Percentiles rank a stretch among this genome's conserved stretches.
These are phyloP conservation scores for Cladosporium austrohemisphaericum DNA, from an alignment of 2,329 filamentous ascomycete species.

Conservation along the genomic window DNA sequence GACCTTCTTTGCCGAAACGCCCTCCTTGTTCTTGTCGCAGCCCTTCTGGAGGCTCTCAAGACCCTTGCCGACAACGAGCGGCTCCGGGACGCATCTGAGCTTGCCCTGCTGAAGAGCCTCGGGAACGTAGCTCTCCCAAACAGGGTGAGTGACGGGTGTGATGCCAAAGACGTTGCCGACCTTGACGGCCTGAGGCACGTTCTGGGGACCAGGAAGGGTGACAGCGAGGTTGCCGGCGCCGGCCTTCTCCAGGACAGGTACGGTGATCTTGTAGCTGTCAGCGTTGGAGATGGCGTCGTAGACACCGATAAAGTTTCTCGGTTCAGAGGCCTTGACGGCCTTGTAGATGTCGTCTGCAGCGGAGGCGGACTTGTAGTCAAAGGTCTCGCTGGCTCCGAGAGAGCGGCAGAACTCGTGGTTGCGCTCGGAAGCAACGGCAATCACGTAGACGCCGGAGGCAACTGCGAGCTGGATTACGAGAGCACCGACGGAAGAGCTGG, in stretches of 20 bases:
- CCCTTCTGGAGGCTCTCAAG: slow-evolving; percentile 32
- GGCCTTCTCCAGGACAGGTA: slow-evolving; percentile 28
- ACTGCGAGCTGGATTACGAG: slow-evolving; percentile 34
- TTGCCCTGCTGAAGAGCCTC: slow-evolving; percentile 34
- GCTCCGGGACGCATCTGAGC: slow-evolving; percentile 34
- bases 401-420: slow-evolving; percentile 33
- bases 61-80: slow-evolving; percentile 38
- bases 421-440: slow-evolving; percentile 31
- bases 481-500: slow-evolving; percentile 35
- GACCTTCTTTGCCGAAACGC: slow-evolving; percentile 34
- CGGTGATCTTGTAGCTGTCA: slow-evolving; percentile 24
- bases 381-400: slow-evolving; percentile 11
- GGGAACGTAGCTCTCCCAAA: slow-evolving; percentile 29
- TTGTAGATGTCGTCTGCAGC: slow-evolving; percentile 14
- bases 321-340: slow-evolving; percentile 21
- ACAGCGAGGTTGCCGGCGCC: slow-evolving; percentile 25
- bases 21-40: slow-evolving; percentile 29
- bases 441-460: slow-evolving; percentile 34
- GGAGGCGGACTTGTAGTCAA: slow-evolving; percentile 15
- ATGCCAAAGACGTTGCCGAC: slow-evolving; percentile 27
- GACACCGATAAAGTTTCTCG: slow-evolving; percentile 40
- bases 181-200: slow-evolving; percentile 27
- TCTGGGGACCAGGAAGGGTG: slow-evolving; percentile 18
- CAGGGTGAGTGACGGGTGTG: slow-evolving; percentile 21
- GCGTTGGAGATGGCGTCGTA: slow-evolving; percentile 36